Percentiles rank a stretch among this genome's conserved stretches.
Conservation (phyloP, 2,329 filamentous ascomycete species). For the Alternaria incomplexa region DNA sequence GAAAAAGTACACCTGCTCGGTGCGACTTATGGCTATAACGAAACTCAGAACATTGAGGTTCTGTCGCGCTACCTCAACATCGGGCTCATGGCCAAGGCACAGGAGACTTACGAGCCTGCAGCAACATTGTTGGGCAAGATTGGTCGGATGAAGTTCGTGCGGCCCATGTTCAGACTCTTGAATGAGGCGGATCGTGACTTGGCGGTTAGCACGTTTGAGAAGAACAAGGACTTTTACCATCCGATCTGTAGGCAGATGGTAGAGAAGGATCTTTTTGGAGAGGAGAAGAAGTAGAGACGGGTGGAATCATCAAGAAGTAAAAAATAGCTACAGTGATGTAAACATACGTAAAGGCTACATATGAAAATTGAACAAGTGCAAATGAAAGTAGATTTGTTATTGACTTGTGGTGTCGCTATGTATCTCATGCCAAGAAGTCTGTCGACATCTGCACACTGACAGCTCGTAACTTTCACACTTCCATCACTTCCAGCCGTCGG, state of each 20-base stretch:
- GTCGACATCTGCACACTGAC: too few relatives aligned
- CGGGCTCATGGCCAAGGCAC: constrained; percentile 75
- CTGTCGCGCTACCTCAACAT: constrained; percentile 80
- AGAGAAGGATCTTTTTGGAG: constrained; percentile 76
- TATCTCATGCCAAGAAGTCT: neutral
- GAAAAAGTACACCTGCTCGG: constrained; percentile 75
- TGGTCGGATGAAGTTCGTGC: constrained; percentile 96
- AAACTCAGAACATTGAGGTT: constrained; percentile 86
- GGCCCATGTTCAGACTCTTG: constrained; percentile 79
- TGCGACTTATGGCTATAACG: constrained; percentile 69
- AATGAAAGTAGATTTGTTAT: neutral
- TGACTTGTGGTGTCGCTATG: neutral
- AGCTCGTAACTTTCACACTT: neutral
- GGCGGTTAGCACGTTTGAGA: constrained; percentile 82
- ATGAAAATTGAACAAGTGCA: neutral
- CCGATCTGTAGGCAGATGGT: constrained; percentile 83
- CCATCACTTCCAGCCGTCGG: constrained; percentile 10
- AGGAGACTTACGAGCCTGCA: constrained; percentile 71
- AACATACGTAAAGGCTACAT: neutral
- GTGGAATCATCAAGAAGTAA: neutral
- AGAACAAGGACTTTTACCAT: constrained; percentile 92
- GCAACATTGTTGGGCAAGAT: constrained; percentile 79
- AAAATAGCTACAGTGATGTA: neutral
- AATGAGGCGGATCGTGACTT: constrained; percentile 75
- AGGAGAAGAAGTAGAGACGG: constrained; percentile 19